A percentile compares a stretch with the other conserved stretches of the same genome.
phyloP scores from a whole-genome alignment of 257 asterid genomes.

The Nicotiana knightiana region DNA sequence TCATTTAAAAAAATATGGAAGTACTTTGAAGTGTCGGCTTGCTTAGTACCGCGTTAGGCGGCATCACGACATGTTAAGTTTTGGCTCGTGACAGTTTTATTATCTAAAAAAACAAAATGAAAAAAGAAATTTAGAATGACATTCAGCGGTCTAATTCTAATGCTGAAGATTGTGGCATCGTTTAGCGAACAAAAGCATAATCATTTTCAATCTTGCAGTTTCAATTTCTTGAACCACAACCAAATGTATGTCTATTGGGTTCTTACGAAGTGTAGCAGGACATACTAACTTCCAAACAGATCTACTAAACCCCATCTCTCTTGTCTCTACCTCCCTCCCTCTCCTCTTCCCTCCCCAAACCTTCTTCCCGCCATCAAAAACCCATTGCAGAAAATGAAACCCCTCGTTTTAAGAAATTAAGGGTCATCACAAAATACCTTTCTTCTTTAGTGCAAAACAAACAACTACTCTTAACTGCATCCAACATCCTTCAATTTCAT shows the following conservation, averaged over 20 bases:
- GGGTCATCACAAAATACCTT: neutral
- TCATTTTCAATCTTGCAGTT: neutral
- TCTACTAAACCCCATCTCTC: neutral
- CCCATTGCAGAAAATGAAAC: neutral
- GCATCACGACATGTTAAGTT: too few species aligned
- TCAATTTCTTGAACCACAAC: neutral
- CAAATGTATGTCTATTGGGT: neutral
- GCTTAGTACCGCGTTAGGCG: too few species aligned
- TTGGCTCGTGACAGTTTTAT: too few species aligned
- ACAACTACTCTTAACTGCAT: neutral
- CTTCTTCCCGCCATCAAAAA: neutral
- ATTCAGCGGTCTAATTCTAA: neutral
- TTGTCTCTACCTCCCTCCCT: neutral
- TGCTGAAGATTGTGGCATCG: neutral
- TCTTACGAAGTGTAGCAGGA: neutral
- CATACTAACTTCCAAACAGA: neutral
- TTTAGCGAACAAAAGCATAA: neutral
- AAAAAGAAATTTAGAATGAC: neutral
- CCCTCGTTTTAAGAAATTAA: neutral
- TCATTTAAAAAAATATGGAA: too few species aligned
- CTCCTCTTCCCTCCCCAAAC: neutral
- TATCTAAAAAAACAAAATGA: neutral
- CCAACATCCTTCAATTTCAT: neutral
- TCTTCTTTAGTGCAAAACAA: neutral
- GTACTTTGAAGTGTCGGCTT: too few species aligned